Evolutionary conservation across 1,139 yeast species (phyloP).

Genomic region (Magnusiomyces starmeri): DNA sequence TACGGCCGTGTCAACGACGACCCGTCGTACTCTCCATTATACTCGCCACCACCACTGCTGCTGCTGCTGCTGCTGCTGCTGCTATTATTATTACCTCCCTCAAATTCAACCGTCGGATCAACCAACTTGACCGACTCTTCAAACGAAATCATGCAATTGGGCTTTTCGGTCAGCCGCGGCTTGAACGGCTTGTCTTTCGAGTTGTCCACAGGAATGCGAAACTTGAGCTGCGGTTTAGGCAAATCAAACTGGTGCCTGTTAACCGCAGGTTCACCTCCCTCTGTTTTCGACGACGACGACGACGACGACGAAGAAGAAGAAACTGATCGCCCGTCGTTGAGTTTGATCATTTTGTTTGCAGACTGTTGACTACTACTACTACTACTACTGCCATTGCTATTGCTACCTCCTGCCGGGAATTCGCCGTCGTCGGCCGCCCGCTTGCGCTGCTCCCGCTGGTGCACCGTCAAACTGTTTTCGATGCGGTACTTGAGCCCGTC

Average conservation of each 20-base stretch:
- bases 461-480: slow-evolving; percentile 42
- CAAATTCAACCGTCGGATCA: slow-evolving; percentile 15
- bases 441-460: slow-evolving; percentile 39
- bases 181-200: slow-evolving; percentile 62
- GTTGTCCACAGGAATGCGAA: slow-evolving; percentile 58
- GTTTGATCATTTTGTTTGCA: neutral
- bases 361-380: too few species aligned
- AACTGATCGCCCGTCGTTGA: neutral
- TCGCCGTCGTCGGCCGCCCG: neutral
- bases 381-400: too few species aligned
- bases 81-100: too few species aligned
- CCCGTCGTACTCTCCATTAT: too few species aligned
- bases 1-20: slow-evolving; percentile 44
- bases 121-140: slow-evolving; percentile 43
- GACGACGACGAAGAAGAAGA: neutral
- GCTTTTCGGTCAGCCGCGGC: slow-evolving; percentile 66
- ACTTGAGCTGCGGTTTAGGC: slow-evolving; percentile 66
- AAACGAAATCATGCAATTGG: slow-evolving; percentile 53
- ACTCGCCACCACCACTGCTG: slow-evolving; percentile 5
- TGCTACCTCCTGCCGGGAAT: too few species aligned
- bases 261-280: too few species aligned
- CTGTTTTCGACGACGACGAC: slow-evolving; percentile 2
- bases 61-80: too few species aligned
- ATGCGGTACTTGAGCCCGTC: slow-evolving; percentile 71
- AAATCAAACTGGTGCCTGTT: slow-evolving; percentile 37